Evolutionary conservation across 2,329 filamentous ascomycete genomes (phyloP).

Genomic region (Botrytis cinerea): DNA sequence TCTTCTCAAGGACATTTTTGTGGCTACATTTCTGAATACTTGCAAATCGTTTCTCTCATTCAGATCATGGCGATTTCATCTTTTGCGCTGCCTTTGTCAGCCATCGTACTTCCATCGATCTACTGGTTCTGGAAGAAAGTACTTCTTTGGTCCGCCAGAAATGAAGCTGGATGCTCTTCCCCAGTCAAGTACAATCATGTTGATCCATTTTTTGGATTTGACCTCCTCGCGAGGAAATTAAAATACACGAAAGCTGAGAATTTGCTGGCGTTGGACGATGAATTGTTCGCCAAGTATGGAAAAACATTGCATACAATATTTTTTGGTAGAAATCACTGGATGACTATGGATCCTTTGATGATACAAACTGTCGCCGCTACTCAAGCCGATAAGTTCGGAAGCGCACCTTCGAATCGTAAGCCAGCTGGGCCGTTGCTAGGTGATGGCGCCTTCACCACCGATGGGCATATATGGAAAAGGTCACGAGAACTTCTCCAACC

Average conservation of each 20-base stretch:
- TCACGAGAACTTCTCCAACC: conserved; percentile 54
- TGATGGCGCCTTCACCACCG: conserved; percentile 56
- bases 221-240: not conserved
- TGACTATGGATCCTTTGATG: conserved; percentile 55
- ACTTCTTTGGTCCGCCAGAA: not conserved
- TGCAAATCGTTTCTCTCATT: no score
- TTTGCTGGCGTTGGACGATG: conserved; percentile 10
- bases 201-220: conserved; percentile 1
- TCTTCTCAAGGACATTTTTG: no score
- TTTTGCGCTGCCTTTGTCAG: no score
- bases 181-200: conserved; percentile 16
- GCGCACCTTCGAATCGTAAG: conserved; percentile 47
- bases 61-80: no score
- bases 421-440: conserved; percentile 52
- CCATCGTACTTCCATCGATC: no score
- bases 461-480: conserved; percentile 52
- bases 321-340: conserved; percentile 23
- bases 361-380: conserved; percentile 56
- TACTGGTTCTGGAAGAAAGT: no score
- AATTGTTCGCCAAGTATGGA: conserved; percentile 24
- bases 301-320: conserved; percentile 25
- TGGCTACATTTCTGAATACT: no score
- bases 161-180: conserved; percentile 8
- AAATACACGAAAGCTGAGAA: conserved; percentile 6
- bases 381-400: conserved; percentile 55